Evolutionary conservation across 2,329 filamentous ascomycete genomes (phyloP), one percentile per base, ranked within the genome.

Genomic region (Pseudogymnoascus pannorum): DNA sequence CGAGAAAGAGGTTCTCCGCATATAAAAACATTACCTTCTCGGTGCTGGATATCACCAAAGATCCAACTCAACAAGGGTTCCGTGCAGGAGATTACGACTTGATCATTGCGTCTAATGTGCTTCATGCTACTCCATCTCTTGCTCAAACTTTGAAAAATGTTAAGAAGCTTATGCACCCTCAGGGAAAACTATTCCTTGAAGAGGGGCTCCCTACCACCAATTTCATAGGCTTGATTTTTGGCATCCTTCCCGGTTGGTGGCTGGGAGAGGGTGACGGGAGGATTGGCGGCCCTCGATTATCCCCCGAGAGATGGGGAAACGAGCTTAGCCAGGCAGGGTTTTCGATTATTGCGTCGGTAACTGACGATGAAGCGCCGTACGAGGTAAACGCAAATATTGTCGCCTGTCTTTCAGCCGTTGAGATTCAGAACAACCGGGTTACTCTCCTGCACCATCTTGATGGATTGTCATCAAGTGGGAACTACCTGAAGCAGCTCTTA

Each of bases 1-100:
- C 73, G 2, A 66, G 66, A 61, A 68, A 70, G 20, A 63, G 67
- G 29, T 77, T 73, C 63, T 68, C 68, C 16, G 63, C 64, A 5
- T 68, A 67, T 58, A 59, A 60, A 5, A 63, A 61, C 9, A 68
- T 76, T 60, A 64, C 66, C 6, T 76, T 67, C 63, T 64, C 64
- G 59, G 66, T 68, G n/a, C 67, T 75, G 3, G 71, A 77, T 62
- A 72, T 76, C 31, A 67, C 70, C 18, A 62, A 68, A 29, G 70
- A 73, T 33, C 70, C 71, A 2, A 57, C 57, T 0, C 60, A 61
- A 4, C 74, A 77, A 62, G 74, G 74, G 6, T 75, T 74, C 44
- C 68, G 70, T 20, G 66, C 61, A 0, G 67, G 64, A 4, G 60
- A 60, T 1, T 76, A 64, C 61, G 69, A 71, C 60, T 57, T 71